These are phyloP conservation scores for Russula sp. DNA, from an alignment of 768 basidiomycete genomes.

Conservation along the genomic window DNA sequence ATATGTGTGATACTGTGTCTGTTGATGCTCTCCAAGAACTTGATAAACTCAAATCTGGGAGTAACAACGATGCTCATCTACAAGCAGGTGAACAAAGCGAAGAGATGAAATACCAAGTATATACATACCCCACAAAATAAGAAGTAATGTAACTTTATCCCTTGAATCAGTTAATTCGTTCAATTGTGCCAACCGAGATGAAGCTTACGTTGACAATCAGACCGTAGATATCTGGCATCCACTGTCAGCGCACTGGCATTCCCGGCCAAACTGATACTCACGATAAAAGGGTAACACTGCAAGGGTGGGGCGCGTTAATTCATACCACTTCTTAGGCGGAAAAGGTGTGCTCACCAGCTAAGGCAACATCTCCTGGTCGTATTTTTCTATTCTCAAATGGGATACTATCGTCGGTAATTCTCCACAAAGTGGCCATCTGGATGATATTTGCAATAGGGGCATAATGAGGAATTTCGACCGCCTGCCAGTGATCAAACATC, in stretches of 20 bases:
- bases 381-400: conserved; percentile 34
- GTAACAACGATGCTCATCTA: conserved; percentile 30
- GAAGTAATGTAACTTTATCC: conserved; percentile 26
- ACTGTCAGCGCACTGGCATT: not conserved
- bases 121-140: conserved; percentile 25
- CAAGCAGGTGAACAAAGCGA: not conserved
- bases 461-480: conserved; percentile 58
- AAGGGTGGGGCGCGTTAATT: conserved; percentile 1
- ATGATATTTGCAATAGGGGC: conserved; percentile 48
- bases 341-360: conserved; percentile 39
- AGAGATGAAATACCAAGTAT: not conserved
- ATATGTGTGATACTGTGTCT: conserved; percentile 29
- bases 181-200: not conserved
- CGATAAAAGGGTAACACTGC: conserved; percentile 28
- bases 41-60: conserved; percentile 29
- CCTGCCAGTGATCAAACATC: conserved; percentile 31
- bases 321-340: not conserved
- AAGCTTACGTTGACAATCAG: conserved; percentile 23
- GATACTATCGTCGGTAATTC: conserved; percentile 29
- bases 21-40: conserved; percentile 30
- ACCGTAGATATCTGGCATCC: conserved; percentile 41
- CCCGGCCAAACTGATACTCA: conserved; percentile 13
- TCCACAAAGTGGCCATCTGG: conserved; percentile 22
- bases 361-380: conserved; percentile 48
- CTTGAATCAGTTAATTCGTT: not conserved